Percentiles rank a stretch among this genome's conserved stretches.
These are phyloP conservation scores for Gossypium schwendimanii DNA, from an alignment of 441 rosid genomes.

Conservation along the genomic window DNA sequence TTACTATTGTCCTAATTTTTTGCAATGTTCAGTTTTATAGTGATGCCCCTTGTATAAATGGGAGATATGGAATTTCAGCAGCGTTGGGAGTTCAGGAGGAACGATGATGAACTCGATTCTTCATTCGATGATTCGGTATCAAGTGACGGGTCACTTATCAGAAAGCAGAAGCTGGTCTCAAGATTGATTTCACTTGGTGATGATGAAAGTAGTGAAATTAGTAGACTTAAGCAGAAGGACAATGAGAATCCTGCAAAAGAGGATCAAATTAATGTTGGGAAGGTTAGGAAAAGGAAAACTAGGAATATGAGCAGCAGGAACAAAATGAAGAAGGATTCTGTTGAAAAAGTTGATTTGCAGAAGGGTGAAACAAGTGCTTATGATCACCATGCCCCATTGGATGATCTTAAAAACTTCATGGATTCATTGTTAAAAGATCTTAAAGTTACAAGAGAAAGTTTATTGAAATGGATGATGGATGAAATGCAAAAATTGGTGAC, in stretches of 20 bases:
- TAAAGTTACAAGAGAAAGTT: slow-evolving; percentile 32
- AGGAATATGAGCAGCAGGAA: slow-evolving; percentile 17
- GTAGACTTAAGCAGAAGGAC: slow-evolving; percentile 20
- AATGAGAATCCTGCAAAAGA: slow-evolving; percentile 17
- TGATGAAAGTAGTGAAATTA: slow-evolving; percentile 24
- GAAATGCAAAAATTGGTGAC: slow-evolving; percentile 41
- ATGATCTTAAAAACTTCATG: slow-evolving; percentile 37
- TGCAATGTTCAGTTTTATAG: slow-evolving; percentile 3
- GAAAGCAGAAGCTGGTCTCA: slow-evolving; percentile 29
- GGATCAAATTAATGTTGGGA: slow-evolving; percentile 15
- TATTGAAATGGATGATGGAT: slow-evolving; percentile 47
- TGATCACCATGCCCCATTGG: slow-evolving; percentile 24
- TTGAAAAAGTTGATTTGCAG: slow-evolving; percentile 8
- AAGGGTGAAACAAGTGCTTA: slow-evolving; percentile 22
- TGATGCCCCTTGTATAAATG: slow-evolving; percentile 18
- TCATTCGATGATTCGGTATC: slow-evolving; percentile 39
- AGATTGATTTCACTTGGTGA: slow-evolving; percentile 20
- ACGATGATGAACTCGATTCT: slow-evolving; percentile 31
- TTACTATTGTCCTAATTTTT: not conserved
- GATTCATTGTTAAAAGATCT: slow-evolving; percentile 49
- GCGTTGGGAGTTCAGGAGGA: slow-evolving; percentile 49
- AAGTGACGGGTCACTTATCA: slow-evolving; percentile 19
- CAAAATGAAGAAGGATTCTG: slow-evolving; percentile 17
- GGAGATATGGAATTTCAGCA: slow-evolving; percentile 36
- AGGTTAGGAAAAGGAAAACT: slow-evolving; percentile 24